Conservation (phyloP, 2,329 filamentous ascomycete species). For the Ascocoryne sarcoides region DNA sequence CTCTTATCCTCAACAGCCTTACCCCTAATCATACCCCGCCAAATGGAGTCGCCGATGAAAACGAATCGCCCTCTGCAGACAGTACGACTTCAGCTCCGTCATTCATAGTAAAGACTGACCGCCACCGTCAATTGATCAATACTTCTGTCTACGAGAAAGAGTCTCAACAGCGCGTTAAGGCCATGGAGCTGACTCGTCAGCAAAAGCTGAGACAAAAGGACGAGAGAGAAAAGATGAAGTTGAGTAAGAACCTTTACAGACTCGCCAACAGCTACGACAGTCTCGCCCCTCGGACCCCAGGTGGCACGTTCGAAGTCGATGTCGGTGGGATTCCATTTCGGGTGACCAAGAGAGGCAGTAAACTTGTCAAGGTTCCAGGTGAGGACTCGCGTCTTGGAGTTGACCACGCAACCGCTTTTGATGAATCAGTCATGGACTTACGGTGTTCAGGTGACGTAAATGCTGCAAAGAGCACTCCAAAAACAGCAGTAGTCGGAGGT, state of each 20-base stretch:
- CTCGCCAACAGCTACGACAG: constrained; percentile 18
- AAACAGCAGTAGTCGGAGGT: constrained; percentile 61
- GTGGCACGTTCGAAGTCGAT: constrained; percentile 4
- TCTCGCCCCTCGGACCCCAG: neutral
- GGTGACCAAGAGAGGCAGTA: constrained; percentile 70
- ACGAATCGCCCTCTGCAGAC: constrained; percentile 2
- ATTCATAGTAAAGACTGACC: constrained; percentile 69
- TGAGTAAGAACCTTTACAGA: constrained; percentile 39
- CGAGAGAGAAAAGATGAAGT: constrained; percentile 49
- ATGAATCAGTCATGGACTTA: constrained; percentile 22
- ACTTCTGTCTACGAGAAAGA: constrained; percentile 69
- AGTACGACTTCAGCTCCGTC: constrained; percentile 29
- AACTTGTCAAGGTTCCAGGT: constrained; percentile 69
- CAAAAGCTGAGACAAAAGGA: constrained; percentile 47
- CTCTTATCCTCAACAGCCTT: constrained; percentile 53
- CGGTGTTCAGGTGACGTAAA: constrained; percentile 45
- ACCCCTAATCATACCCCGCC: constrained; percentile 2
- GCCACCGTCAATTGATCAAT: constrained; percentile 78
- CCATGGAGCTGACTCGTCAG: constrained; percentile 60
- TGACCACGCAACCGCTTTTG: constrained; percentile 32
- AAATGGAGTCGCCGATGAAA: constrained; percentile 18
- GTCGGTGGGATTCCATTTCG: constrained; percentile 62
- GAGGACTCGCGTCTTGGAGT: constrained; percentile 48
- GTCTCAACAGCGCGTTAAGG: constrained; percentile 55
- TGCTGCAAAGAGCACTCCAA: constrained; percentile 61